Conservation (phyloP, 768 basidiomycete species). For the Clavaria fumosa region DNA sequence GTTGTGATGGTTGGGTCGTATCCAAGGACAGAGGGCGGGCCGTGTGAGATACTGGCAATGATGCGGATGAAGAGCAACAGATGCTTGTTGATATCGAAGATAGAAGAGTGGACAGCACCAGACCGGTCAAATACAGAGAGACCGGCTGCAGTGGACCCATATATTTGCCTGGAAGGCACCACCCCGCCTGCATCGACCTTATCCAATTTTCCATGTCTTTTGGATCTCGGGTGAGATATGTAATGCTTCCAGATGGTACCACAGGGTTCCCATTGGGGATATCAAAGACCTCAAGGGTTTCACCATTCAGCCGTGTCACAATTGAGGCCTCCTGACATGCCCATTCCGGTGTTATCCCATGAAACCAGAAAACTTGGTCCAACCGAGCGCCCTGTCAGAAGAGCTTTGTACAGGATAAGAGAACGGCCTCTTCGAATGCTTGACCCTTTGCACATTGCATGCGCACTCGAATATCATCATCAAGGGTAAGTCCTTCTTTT, state of each 20-base stretch:
- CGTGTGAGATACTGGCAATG: too few species aligned
- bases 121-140: too few species aligned
- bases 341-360: constrained; percentile 1
- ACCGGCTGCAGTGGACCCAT: too few species aligned
- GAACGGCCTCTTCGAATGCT: constrained; percentile 4
- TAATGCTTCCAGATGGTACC: neutral
- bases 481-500: neutral
- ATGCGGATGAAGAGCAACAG: too few species aligned
- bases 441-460: neutral
- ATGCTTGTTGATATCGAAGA: too few species aligned
- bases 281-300: constrained; percentile 2
- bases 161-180: constrained; percentile 6
- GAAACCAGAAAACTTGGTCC: constrained; percentile 5
- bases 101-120: too few species aligned
- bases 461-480: constrained; percentile 1
- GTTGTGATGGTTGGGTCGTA: too few species aligned
- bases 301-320: neutral
- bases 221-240: neutral
- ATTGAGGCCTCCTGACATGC: constrained; percentile 1
- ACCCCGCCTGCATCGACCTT: constrained; percentile 2
- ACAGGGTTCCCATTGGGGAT: constrained; percentile 1
- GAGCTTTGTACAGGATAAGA: constrained; percentile 2
- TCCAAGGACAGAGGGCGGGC: too few species aligned
- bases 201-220: constrained; percentile 4
- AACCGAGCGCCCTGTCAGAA: constrained; percentile 5